phyloP scores from a whole-genome alignment of 1,139 yeast genomes.

The Nadsonia starkeyi-henricii region DNA sequence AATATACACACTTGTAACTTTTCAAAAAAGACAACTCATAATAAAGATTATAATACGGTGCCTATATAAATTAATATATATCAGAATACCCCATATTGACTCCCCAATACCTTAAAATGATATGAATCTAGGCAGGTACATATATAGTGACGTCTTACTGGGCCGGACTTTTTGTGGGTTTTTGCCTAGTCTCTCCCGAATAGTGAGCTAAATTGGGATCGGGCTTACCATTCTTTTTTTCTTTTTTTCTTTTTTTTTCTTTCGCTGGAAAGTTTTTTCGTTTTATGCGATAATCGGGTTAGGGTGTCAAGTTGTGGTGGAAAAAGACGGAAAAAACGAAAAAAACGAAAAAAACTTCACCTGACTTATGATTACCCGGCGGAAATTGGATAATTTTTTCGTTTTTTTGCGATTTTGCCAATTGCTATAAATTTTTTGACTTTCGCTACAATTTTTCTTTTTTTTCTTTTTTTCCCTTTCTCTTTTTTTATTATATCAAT shows the following conservation, averaged over 20 bases:
- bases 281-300: background rate
- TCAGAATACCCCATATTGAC: too few species aligned
- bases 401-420: background rate
- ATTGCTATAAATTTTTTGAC: background rate
- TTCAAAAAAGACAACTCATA: too few species aligned
- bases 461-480: background rate
- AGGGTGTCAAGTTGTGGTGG: background rate
- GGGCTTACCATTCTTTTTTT: background rate
- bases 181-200: too few species aligned
- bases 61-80: too few species aligned
- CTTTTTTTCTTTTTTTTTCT: background rate
- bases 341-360: background rate
- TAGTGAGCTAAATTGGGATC: too few species aligned
- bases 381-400: background rate
- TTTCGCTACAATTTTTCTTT: constrained; percentile 4
- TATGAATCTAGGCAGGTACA: too few species aligned
- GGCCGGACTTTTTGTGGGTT: too few species aligned
- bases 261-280: background rate
- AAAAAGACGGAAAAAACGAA: constrained; percentile 5
- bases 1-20: too few species aligned
- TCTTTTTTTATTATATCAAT: background rate
- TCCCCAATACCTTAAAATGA: constrained; percentile 1
- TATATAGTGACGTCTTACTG: too few species aligned
- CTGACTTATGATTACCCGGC: background rate
- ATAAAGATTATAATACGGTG: too few species aligned